Percentiles rank a stretch among this genome's conserved stretches.
Evolutionary conservation across 129 eudicot genomes (phyloP).

Genomic region (Helichrysum umbraculigerum): DNA sequence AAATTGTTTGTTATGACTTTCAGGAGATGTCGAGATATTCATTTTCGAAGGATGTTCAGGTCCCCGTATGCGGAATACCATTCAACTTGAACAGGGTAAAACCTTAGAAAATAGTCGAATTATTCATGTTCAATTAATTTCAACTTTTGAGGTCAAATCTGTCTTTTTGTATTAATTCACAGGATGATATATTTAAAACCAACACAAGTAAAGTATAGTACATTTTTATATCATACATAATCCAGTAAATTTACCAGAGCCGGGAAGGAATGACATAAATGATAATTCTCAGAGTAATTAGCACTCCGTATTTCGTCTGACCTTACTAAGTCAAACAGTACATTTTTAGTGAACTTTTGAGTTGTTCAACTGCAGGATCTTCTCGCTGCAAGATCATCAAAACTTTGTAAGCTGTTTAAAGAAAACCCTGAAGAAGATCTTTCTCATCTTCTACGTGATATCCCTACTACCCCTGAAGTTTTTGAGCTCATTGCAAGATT

Average conservation of each 20-base stretch:
- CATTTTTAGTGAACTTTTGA: not conserved
- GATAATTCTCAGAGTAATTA: not conserved
- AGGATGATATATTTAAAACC: not conserved
- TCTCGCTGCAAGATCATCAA: slow-evolving; percentile 11
- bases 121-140: not conserved
- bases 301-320: not conserved
- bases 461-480: not conserved
- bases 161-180: not conserved
- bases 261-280: not conserved
- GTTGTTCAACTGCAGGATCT: slow-evolving; percentile 1
- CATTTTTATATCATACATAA: not conserved
- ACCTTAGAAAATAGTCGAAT: slow-evolving; percentile 5
- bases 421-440: slow-evolving; percentile 17
- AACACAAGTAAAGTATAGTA: not conserved
- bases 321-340: not conserved
- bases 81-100: slow-evolving; percentile 31
- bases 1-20: slow-evolving; percentile 9
- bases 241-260: not conserved
- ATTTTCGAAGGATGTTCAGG: slow-evolving; percentile 35
- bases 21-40: slow-evolving; percentile 32
- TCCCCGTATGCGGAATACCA: slow-evolving; percentile 23
- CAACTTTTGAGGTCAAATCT: slow-evolving; percentile 20
- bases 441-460: slow-evolving; percentile 12
- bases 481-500: slow-evolving; percentile 11
- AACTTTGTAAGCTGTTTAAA: slow-evolving; percentile 4